phyloP scores from a whole-genome alignment of 345 rosid genomes.

The Eucalyptus marginata region DNA sequence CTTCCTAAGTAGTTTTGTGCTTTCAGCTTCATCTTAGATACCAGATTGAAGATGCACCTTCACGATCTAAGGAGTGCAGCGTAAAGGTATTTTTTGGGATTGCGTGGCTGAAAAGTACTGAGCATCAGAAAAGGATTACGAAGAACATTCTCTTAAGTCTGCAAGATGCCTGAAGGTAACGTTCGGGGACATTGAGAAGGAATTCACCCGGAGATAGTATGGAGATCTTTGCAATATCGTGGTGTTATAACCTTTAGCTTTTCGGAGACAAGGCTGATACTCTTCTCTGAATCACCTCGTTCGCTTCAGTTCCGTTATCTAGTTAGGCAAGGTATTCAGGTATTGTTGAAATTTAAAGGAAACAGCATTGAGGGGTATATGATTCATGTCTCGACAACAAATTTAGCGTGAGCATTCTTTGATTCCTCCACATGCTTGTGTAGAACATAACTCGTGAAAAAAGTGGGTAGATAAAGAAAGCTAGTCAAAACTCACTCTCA shows the following conservation, averaged over 20 bases:
- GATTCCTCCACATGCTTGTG: background rate
- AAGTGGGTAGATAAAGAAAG: background rate
- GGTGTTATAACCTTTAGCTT: background rate
- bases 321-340: background rate
- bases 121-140: constrained; percentile 64
- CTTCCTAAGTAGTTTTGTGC: background rate
- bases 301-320: background rate
- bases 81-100: constrained; percentile 59
- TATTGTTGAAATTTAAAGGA: background rate
- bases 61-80: constrained; percentile 41
- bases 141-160: constrained; percentile 55
- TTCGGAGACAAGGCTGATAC: background rate
- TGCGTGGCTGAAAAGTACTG: constrained; percentile 91
- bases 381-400: background rate
- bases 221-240: background rate
- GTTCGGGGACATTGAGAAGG: constrained; percentile 64
- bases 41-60: constrained; percentile 62
- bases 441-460: background rate
- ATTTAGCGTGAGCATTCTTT: background rate
- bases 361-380: background rate
- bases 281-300: background rate
- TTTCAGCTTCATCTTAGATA: constrained; percentile 73
- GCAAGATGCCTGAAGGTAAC: constrained; percentile 61
- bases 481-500: background rate
- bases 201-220: constrained; percentile 32